Evolutionary conservation across 192 early-diverging fungal species (phyloP).

Genomic region (Podila verticillata): DNA sequence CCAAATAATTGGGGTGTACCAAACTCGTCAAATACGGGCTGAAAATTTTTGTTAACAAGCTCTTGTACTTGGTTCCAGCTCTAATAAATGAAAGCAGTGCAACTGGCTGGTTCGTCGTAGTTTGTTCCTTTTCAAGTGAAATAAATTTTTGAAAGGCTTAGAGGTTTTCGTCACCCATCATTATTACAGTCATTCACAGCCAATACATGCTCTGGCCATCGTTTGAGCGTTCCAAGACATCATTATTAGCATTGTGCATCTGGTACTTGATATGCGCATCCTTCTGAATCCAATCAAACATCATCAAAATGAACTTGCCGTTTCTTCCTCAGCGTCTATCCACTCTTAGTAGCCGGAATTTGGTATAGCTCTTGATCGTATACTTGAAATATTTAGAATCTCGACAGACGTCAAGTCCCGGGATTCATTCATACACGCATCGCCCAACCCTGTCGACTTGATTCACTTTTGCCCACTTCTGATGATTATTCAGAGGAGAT

Average conservation of each 20-base stretch:
- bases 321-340: conserved; percentile 26
- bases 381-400: conserved; percentile 12
- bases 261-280: conserved; percentile 9
- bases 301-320: conserved; percentile 27
- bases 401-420: no score
- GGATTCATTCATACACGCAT: no score
- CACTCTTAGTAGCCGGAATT: conserved; percentile 9
- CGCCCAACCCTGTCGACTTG: no score
- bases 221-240: conserved; percentile 1
- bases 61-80: conserved; percentile 17
- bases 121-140: no score
- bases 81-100: conserved; percentile 17
- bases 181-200: no score
- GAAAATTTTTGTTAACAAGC: conserved; percentile 12
- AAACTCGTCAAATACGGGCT: conserved; percentile 20
- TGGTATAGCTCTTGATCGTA: conserved; percentile 23
- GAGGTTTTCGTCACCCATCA: no score
- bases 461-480: no score
- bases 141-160: no score
- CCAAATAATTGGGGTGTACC: conserved; percentile 20
- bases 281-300: conserved; percentile 35
- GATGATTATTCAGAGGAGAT: no score
- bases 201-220: background rate
- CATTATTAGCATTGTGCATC: no score
- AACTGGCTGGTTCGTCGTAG: no score